These are phyloP conservation scores for Neoboletus magnificus DNA, from an alignment of 768 basidiomycete genomes.

Conservation along the genomic window DNA sequence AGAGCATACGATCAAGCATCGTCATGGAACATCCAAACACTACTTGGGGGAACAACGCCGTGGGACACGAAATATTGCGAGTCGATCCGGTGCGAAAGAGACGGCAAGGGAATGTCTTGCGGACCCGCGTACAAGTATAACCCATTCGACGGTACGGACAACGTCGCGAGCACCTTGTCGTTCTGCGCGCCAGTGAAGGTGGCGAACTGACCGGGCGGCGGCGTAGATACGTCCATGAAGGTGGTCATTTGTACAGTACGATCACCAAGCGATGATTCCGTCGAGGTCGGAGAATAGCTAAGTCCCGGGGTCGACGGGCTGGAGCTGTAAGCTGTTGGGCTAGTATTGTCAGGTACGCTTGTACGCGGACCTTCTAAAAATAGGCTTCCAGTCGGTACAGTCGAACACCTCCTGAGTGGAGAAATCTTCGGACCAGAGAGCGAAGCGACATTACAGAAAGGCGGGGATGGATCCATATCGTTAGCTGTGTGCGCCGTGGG, in stretches of 20 bases:
- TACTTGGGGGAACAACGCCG: constrained; percentile 8
- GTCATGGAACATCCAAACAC: constrained; percentile 17
- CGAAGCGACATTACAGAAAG: constrained; percentile 4
- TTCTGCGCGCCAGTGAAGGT: constrained; percentile 34
- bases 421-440: constrained; percentile 13
- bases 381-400: constrained; percentile 39
- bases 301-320: constrained; percentile 57
- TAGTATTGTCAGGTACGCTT: constrained; percentile 6
- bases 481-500: neutral
- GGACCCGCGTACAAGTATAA: constrained; percentile 17
- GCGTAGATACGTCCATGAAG: constrained; percentile 44
- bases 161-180: constrained; percentile 29
- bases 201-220: constrained; percentile 37
- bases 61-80: constrained; percentile 14
- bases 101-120: constrained; percentile 12
- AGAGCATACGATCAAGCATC: constrained; percentile 4
- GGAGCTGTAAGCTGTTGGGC: constrained; percentile 26
- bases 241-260: constrained; percentile 54
- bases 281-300: constrained; percentile 57
- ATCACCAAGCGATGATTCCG: constrained; percentile 54
- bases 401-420: constrained; percentile 40
- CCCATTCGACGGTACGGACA: constrained; percentile 15
- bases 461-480: constrained; percentile 1
- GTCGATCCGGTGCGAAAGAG: constrained; percentile 9
- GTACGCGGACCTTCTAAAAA: constrained; percentile 12